Conservation (phyloP, 129 eudicot genomes). For the Flaveria sonorensis region DNA sequence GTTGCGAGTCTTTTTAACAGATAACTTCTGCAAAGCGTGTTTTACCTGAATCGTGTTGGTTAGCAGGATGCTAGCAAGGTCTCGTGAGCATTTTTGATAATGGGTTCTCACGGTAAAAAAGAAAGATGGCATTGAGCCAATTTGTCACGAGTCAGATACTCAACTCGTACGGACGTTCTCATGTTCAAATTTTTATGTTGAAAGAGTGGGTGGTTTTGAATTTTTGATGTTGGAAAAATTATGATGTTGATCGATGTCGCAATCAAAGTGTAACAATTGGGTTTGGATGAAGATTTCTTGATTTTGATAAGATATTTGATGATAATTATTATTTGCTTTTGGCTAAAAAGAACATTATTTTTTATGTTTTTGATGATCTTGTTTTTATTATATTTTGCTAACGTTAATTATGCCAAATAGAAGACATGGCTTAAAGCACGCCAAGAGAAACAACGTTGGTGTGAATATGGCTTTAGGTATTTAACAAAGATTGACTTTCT, state of each 20-base stretch:
- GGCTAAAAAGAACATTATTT: background rate
- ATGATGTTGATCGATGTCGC: constrained; percentile 11
- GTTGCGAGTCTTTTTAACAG: background rate
- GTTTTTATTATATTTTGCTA: background rate
- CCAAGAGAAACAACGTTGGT: constrained; percentile 6
- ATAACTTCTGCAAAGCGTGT: too few species aligned
- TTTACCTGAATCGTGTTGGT: background rate
- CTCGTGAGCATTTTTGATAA: too few species aligned
- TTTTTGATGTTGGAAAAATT: constrained; percentile 19
- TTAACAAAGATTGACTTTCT: constrained; percentile 2
- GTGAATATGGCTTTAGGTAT: background rate
- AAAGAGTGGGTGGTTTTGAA: background rate
- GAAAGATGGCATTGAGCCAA: background rate
- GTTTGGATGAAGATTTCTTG: constrained; percentile 31
- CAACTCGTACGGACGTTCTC: background rate
- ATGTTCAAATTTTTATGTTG: background rate
- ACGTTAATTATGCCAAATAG: background rate
- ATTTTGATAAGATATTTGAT: constrained; percentile 17
- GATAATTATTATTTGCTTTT: constrained; percentile 20
- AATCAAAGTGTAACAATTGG: constrained; percentile 20
- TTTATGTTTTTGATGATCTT: background rate
- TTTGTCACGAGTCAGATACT: background rate
- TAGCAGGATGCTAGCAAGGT: too few species aligned
- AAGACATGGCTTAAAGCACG: background rate
- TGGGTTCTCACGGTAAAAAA: background rate